Percentiles rank a stretch among this genome's conserved stretches.
Evolutionary conservation across 176 grass and related monocot genomes (phyloP).

Genomic region (Tuctoria greenei): DNA sequence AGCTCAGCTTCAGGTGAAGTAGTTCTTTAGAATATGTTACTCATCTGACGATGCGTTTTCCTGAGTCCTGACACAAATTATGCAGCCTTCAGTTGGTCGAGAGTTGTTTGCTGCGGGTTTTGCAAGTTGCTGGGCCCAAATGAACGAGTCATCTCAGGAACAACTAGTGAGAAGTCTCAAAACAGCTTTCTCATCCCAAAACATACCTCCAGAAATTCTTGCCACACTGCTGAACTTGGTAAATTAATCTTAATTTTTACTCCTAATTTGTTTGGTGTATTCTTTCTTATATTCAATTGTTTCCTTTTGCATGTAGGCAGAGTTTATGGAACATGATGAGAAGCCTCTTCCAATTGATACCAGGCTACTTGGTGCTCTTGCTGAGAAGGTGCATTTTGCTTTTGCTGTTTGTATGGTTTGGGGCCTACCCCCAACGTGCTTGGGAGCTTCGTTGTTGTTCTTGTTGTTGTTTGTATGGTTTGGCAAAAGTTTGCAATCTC

Average conservation of each 20-base stretch:
- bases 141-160: constrained; percentile 92
- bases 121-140: constrained; percentile 97
- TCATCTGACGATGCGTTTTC: constrained; percentile 43
- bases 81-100: constrained; percentile 91
- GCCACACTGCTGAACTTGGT: constrained; percentile 95
- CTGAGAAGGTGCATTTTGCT: constrained; percentile 76
- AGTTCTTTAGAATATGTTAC: constrained; percentile 33
- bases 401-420: neutral
- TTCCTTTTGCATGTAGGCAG: constrained; percentile 58
- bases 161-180: constrained; percentile 96
- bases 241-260: constrained; percentile 22
- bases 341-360: constrained; percentile 99
- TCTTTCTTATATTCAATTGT: constrained; percentile 33
- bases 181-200: constrained; percentile 97
- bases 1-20: constrained; percentile 82
- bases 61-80: constrained; percentile 63
- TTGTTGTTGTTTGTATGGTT: constrained; percentile 19
- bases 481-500: neutral
- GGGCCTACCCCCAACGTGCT: too few species aligned
- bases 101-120: constrained; percentile 98
- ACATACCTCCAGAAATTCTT: constrained; percentile 97
- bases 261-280: neutral
- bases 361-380: constrained; percentile 92
- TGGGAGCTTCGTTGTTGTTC: too few species aligned
- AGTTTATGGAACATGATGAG: constrained; percentile 99